Conservation (phyloP, 1,284 basidiomycete species). For the Cryptococcus depauperatus region DNA sequence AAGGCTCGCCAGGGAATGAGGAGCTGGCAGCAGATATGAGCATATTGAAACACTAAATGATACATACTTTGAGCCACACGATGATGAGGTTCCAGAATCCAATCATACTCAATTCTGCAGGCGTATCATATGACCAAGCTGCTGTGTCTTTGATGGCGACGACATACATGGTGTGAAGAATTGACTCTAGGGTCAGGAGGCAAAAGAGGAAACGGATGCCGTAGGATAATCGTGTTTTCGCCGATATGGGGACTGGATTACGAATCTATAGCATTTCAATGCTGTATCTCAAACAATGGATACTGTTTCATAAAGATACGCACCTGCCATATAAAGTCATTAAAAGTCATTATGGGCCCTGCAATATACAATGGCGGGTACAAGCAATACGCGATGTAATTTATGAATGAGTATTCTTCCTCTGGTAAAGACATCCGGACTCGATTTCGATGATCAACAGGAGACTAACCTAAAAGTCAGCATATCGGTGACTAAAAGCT, state of each 20-base stretch:
- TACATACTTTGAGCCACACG: slow-evolving; percentile 85
- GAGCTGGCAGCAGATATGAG: slow-evolving; percentile 48
- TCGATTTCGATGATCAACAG: slow-evolving; percentile 48
- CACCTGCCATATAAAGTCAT: slow-evolving; percentile 89
- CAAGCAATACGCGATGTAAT: slow-evolving; percentile 66
- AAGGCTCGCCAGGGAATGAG: slow-evolving; percentile 97
- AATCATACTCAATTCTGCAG: slow-evolving; percentile 80
- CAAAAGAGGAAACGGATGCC: slow-evolving; percentile 63
- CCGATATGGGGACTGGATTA: slow-evolving; percentile 48
- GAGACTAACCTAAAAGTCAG: slow-evolving; percentile 4
- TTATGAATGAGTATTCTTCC: slow-evolving; percentile 52
- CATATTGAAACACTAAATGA: not conserved
- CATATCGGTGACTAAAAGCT: not conserved
- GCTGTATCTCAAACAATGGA: not conserved
- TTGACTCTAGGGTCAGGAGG: slow-evolving; percentile 78
- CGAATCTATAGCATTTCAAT: slow-evolving; percentile 23
- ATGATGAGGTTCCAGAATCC: slow-evolving; percentile 96
- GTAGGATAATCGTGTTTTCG: slow-evolving; percentile 50
- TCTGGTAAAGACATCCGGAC: slow-evolving; percentile 47
- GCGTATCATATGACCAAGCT: slow-evolving; percentile 56
- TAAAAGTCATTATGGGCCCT: slow-evolving; percentile 93
- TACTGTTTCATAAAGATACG: slow-evolving; percentile 19
- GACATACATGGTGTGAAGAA: slow-evolving; percentile 92
- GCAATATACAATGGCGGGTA: slow-evolving; percentile 94
- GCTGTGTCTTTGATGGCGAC: slow-evolving; percentile 89